Conservation (phyloP, 192 early-diverging fungal species). For the Mortierella alpina region DNA sequence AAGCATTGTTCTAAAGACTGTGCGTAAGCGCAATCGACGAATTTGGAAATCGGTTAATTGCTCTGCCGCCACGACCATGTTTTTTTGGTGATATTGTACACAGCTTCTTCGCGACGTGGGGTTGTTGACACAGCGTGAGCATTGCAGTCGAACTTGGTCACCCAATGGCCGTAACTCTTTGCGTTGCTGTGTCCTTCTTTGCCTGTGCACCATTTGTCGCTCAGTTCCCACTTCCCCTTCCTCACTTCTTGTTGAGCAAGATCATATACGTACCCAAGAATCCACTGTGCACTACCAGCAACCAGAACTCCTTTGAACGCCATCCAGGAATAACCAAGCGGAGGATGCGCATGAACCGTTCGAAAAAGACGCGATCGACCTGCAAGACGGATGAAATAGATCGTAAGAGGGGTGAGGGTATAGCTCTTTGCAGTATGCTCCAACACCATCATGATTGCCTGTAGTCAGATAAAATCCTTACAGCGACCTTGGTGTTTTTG, state of each 20-base stretch:
- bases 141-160: constrained; percentile 4
- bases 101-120: neutral
- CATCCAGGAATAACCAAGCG: constrained; percentile 89
- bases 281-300: constrained; percentile 85
- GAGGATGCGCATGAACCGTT: constrained; percentile 74
- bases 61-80: neutral
- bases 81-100: constrained; percentile 6
- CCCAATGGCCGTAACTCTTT: neutral
- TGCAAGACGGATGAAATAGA: constrained; percentile 2
- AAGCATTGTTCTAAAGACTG: constrained; percentile 87
- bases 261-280: constrained; percentile 69
- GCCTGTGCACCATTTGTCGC: neutral
- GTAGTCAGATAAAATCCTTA: constrained; percentile 2
- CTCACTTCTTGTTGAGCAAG: neutral
- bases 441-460: neutral
- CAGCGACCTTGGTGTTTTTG: constrained; percentile 48
- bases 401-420: too few species aligned
- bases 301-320: constrained; percentile 84
- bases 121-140: neutral
- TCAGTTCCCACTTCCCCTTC: neutral
- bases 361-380: constrained; percentile 67
- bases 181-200: neutral
- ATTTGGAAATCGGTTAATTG: neutral
- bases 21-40: neutral
- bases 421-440: too few species aligned